Evolutionary conservation across 1,284 basidiomycete species (phyloP), one percentile per base, ranked within the genome.

Genomic region (Ganoderma lucidum): DNA sequence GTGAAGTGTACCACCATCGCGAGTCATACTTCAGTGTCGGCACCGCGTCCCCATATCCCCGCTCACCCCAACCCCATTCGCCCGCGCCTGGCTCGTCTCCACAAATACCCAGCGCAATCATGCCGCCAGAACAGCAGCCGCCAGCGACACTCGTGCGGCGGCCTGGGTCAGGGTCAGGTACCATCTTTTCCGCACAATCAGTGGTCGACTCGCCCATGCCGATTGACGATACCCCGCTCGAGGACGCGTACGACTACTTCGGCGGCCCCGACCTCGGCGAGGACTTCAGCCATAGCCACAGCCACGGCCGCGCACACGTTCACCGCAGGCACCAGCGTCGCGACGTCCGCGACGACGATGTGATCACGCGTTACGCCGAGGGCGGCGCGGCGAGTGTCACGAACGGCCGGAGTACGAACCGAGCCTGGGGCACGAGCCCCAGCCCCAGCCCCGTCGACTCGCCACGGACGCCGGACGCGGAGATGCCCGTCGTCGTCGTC

Each of bases 231-330:
- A 77, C 76, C 30, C 82, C 83, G 56, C 81, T 86, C 63, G 86
- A 85, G 70, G 88, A 89, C 67, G 86, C 86, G 6, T 87, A 87
- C 70, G 90, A 92, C 74, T 89, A 90, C 78, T 90, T 90, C 75
- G 86, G 83, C 39, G 88, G 87, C 1, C 85, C 87, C 19, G 86
- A 89, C 74, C 80, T 88, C 14, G 84, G 83, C 9, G 83, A 83
- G 64, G 83, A 84, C 68, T 83, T 81, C 70, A 70, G 74, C 61
- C 70, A 74, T 48, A 62, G 23, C 23, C 23, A 23, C 23, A 23
- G 23, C 23, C 23, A 23, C 23, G 23, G 71, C 61, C 63, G 70
- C 23, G 59, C 71, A 12, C 74, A 74, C 30, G 56, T 65, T 6
- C 62, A 65, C 5, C 63, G 73, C 32, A 68, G 71, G 48, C 69